Evolutionary conservation across 1,139 yeast genomes (phyloP), one percentile per base, ranked within the genome.

Genomic region (Barnettozyma hawaiiensis): DNA sequence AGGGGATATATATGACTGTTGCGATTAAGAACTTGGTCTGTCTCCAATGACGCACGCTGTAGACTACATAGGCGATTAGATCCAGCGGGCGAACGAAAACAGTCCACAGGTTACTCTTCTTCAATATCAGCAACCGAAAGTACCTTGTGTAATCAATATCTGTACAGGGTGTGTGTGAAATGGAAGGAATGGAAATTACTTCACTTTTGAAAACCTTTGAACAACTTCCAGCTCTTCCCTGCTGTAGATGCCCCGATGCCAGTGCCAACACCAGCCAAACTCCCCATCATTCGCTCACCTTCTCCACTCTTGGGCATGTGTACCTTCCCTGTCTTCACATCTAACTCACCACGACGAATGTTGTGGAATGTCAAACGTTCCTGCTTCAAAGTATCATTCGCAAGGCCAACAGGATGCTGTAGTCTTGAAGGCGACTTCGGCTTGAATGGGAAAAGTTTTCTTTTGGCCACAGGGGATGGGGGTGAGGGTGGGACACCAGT

Each of bases 401-500:
- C 20, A 52, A 32, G n/a, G 50, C 46, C 2, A 49, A 31, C 20
- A 31, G 45, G 4, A 37, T 31, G 16, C 22, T 19, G 15, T 5
- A n/a, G 23, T 42, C 37, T 23, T 9, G 41, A 21, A 6, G 44
- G 36, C n/a, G 47, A 22, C 33, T 42, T 46, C 18, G 58, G 58
- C 24, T 37, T 41, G 14, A 33, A 19, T 19, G 44, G 45, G 23
- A 46, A 45, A 57, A 57, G 53, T 1, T 55, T 53, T 36, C 41
- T 49, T 24, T 48, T 47, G 2, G 54, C 51, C 31, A 50, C 51
- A 0, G 39, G 37, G 4, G 47, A 51, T 11, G 48, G 50, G 27
- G 51, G 53, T 23, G 49, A 31, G 10, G 44, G 53, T 4, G 59
- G 59, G 3, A 56, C 55, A 16, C 60, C 59, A 12, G 45, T 54